phyloP scores from a whole-genome alignment of 768 basidiomycete species.

The Suillus sp. region DNA sequence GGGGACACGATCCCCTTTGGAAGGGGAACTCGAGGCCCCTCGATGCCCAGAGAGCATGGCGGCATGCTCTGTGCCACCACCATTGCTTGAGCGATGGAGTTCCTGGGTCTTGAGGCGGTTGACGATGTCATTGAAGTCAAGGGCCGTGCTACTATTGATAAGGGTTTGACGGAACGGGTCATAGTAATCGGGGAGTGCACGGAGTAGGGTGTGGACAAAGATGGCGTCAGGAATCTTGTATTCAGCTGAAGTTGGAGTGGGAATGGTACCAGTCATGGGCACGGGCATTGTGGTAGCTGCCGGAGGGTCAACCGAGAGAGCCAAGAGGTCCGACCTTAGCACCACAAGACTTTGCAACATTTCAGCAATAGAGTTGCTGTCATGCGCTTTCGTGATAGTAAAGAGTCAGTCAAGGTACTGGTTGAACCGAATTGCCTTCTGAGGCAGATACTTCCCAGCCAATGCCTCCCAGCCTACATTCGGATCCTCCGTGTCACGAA shows the following conservation, averaged over 20 bases:
- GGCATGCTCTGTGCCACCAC: not conserved
- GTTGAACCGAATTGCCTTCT: not conserved
- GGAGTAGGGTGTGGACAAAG: not conserved
- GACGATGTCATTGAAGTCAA: not conserved
- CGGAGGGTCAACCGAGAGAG: too few species aligned
- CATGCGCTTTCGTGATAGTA: not conserved
- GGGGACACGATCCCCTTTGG: not conserved
- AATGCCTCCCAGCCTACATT: not conserved
- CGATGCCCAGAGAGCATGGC: not conserved
- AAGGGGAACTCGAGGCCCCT: not conserved
- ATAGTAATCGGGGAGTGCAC: not conserved
- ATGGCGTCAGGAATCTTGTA: not conserved
- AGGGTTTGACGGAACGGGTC: not conserved
- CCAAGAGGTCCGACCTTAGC: not conserved
- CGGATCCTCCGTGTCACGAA: not conserved
- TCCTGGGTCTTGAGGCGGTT: not conserved
- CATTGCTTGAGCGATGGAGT: not conserved
- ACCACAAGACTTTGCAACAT: not conserved
- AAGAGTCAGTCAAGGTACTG: not conserved
- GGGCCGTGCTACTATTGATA: fast-evolving
- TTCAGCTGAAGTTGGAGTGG: too few species aligned
- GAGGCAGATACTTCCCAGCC: not conserved
- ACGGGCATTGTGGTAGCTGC: too few species aligned
- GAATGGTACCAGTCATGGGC: too few species aligned
- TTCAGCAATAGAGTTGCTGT: not conserved